Conservation (phyloP, 1,284 basidiomycete species). For the Ganoderma resinaceum region DNA sequence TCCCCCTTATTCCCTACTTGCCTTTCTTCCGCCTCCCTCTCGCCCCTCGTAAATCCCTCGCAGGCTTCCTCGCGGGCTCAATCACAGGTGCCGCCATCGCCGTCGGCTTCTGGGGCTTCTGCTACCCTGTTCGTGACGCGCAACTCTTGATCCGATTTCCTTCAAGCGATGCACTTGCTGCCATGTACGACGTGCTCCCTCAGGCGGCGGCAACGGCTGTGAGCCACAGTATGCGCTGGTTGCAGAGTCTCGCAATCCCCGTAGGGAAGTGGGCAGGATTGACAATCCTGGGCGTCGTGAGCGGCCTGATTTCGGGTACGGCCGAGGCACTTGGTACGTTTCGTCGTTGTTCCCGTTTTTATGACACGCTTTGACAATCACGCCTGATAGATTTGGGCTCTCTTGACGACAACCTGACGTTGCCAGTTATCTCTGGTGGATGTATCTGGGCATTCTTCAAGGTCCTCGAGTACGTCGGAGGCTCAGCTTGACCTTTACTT, state of each 20-base stretch:
- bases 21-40: slow-evolving; percentile 73
- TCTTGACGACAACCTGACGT: slow-evolving; percentile 92
- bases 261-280: slow-evolving; percentile 60
- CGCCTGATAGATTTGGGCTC: slow-evolving; percentile 77
- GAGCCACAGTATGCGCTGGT: slow-evolving; percentile 21
- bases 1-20: slow-evolving; percentile 66
- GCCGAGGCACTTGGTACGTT: slow-evolving; percentile 83
- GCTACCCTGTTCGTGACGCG: slow-evolving; percentile 53
- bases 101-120: slow-evolving; percentile 79
- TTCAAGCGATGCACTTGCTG: slow-evolving; percentile 23
- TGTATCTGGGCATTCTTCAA: slow-evolving; percentile 80
- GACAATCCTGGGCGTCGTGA: slow-evolving; percentile 61
- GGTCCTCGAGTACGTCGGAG: slow-evolving; percentile 40
- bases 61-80: slow-evolving; percentile 88
- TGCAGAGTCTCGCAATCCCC: slow-evolving; percentile 15
- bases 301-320: slow-evolving; percentile 82
- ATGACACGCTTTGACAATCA: background rate
- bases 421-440: slow-evolving; percentile 90
- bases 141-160: slow-evolving; percentile 42
- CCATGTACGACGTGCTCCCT: slow-evolving; percentile 18
- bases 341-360: background rate
- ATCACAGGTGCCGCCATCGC: slow-evolving; percentile 80
- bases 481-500: slow-evolving; percentile 16
- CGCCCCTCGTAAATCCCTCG: slow-evolving; percentile 86
- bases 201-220: slow-evolving; percentile 5